Evolutionary conservation across 1,139 yeast species (phyloP).

Genomic region (Kodamaea derodonti): DNA sequence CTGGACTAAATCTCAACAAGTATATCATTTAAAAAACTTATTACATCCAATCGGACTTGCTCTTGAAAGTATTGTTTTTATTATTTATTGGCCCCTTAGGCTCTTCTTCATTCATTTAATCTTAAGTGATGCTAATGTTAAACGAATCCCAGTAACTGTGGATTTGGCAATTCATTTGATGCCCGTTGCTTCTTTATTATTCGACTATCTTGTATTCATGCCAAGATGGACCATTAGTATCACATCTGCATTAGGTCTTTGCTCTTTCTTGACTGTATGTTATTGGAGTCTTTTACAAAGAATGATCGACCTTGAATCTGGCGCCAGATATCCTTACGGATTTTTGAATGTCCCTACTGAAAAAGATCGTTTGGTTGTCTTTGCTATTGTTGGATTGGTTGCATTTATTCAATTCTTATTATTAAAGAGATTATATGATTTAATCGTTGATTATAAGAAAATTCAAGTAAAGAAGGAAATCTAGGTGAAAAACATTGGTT

Average conservation of each 20-base stretch:
- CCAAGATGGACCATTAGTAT: conserved; percentile 40
- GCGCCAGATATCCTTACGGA: conserved; percentile 57
- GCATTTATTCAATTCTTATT: conserved; percentile 38
- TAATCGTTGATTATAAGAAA: conserved; percentile 16
- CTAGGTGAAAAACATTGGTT: conserved; percentile 1
- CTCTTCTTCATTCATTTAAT: conserved; percentile 41
- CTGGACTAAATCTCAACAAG: conserved; percentile 17
- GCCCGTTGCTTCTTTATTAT: conserved; percentile 49
- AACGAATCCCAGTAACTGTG: conserved; percentile 40
- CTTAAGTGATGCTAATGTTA: conserved; percentile 28
- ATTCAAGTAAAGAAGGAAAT: too few species aligned
- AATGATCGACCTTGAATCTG: conserved; percentile 44
- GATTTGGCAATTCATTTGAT: conserved; percentile 59
- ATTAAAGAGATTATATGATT: conserved; percentile 23
- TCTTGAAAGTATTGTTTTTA: conserved; percentile 55
- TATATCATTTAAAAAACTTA: conserved; percentile 31
- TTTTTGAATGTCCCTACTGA: conserved; percentile 53
- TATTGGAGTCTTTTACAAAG: conserved; percentile 54
- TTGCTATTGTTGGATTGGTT: conserved; percentile 42
- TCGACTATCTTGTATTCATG: conserved; percentile 56
- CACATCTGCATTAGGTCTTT: conserved; percentile 36
- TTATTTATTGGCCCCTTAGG: conserved; percentile 65
- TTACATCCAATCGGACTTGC: conserved; percentile 52
- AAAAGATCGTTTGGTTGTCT: conserved; percentile 43
- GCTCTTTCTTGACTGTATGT: conserved; percentile 35